phyloP scores from a whole-genome alignment of 305 asterid genomes.

The Solanum hybrid region DNA sequence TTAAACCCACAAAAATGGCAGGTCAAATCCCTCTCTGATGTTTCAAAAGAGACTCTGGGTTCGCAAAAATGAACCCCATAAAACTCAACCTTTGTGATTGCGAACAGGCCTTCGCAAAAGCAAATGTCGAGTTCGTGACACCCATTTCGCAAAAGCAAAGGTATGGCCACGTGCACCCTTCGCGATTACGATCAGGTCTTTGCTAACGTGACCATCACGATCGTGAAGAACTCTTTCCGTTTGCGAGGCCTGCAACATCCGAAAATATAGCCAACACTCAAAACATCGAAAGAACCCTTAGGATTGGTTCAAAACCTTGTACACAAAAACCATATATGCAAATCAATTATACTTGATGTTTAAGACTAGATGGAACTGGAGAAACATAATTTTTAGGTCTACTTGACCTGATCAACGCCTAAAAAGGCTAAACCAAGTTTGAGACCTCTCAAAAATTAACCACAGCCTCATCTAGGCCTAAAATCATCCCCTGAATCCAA shows the following conservation, averaged over 20 bases:
- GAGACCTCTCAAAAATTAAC: neutral
- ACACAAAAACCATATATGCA: neutral
- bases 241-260: neutral
- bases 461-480: neutral
- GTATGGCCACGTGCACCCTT: neutral
- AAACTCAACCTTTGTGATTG: neutral
- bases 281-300: neutral
- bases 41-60: neutral
- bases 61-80: neutral
- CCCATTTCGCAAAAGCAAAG: too few relatives aligned
- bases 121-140: too few relatives aligned
- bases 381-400: neutral
- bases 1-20: neutral
- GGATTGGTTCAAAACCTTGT: neutral
- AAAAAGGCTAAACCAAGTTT: too few relatives aligned
- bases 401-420: neutral
- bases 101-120: accelerated
- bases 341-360: neutral
- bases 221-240: neutral
- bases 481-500: too few relatives aligned
- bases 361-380: neutral
- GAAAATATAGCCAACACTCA: neutral
- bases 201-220: neutral
- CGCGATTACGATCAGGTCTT: neutral
- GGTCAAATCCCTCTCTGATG: neutral